A percentile compares a stretch with the other conserved stretches of the same genome.
These are phyloP conservation scores for Colletotrichum gloeosporioides DNA, from an alignment of 2,329 filamentous ascomycete genomes.

Conservation along the genomic window DNA sequence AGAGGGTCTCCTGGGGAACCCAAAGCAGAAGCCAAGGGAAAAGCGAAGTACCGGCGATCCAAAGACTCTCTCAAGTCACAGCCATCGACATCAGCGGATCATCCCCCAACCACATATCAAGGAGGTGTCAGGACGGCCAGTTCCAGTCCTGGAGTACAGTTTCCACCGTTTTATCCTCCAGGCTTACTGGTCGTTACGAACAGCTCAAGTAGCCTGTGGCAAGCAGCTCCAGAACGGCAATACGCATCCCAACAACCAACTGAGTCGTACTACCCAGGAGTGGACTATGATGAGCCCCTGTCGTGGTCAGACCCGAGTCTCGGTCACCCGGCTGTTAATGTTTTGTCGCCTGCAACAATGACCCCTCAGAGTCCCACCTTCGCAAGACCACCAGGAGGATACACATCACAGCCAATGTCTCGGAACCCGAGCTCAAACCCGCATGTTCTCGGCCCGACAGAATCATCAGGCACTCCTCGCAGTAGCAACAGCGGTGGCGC, in stretches of 20 bases:
- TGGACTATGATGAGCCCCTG: constrained; percentile 1
- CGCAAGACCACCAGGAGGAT: constrained; percentile 37
- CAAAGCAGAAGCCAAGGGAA: neutral
- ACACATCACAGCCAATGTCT: constrained; percentile 57
- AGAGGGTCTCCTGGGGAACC: neutral
- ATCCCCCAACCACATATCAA: neutral
- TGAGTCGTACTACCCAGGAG: neutral
- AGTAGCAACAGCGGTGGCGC: constrained; percentile 25
- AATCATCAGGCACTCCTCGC: neutral
- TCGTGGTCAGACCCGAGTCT: neutral
- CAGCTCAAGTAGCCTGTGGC: neutral
- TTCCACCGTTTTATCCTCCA: constrained; percentile 32
- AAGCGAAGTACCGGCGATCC: neutral
- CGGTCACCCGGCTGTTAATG: constrained; percentile 8
- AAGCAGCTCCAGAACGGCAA: constrained; percentile 19
- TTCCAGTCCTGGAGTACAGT: constrained; percentile 32
- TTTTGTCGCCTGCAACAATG: constrained; percentile 25
- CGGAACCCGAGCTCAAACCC: constrained; percentile 43
- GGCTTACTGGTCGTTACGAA: constrained; percentile 17
- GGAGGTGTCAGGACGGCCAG: constrained; percentile 33
- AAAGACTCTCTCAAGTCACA: neutral
- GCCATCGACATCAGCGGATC: neutral
- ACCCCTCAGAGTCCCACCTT: constrained; percentile 25
- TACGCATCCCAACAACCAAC: constrained; percentile 9
- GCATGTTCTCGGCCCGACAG: neutral